phyloP scores from a whole-genome alignment of 2,329 filamentous ascomycete genomes.

The Aspergillus ustus region DNA sequence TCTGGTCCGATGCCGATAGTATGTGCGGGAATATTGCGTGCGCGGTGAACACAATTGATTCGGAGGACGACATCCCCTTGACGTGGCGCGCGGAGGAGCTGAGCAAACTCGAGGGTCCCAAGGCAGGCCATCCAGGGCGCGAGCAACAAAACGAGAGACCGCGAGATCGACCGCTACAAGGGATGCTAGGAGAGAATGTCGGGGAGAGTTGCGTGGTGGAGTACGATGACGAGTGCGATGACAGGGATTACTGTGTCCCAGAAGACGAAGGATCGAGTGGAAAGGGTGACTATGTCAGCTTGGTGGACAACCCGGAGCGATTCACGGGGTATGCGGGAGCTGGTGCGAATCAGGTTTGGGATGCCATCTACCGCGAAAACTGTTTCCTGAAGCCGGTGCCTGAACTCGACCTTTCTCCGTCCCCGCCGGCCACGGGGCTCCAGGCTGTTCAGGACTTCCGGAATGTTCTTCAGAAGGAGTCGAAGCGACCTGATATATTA shows the following conservation, averaged over 20 bases:
- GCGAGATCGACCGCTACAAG: constrained; percentile 75
- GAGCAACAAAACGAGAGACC: constrained; percentile 71
- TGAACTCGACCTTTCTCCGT: constrained; percentile 33
- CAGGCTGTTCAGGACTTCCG: constrained; percentile 65
- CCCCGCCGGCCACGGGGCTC: constrained; percentile 48
- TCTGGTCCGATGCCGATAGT: constrained; percentile 90
- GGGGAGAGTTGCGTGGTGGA: constrained; percentile 97
- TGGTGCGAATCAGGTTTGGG: constrained; percentile 89
- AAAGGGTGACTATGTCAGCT: constrained; percentile 95
- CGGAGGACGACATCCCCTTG: constrained; percentile 88
- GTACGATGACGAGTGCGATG: constrained; percentile 96
- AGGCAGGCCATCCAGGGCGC: constrained; percentile 83
- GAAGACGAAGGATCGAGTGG: constrained; percentile 86
- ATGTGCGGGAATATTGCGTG: constrained; percentile 98
- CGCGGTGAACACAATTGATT: constrained; percentile 91
- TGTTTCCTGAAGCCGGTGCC: constrained; percentile 70
- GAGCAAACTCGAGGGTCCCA: constrained; percentile 88
- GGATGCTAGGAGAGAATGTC: constrained; percentile 80
- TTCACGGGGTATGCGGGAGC: constrained; percentile 93
- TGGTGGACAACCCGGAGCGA: constrained; percentile 89
- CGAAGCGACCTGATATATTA: constrained; percentile 58
- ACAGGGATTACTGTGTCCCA: constrained; percentile 93
- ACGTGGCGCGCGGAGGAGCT: constrained; percentile 92
- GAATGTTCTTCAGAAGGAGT: constrained; percentile 59
- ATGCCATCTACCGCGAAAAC: constrained; percentile 95